A percentile compares a stretch with the other conserved stretches of the same genome.
phyloP scores from a whole-genome alignment of 345 rosid genomes.

The Pugionium dolabratum region DNA sequence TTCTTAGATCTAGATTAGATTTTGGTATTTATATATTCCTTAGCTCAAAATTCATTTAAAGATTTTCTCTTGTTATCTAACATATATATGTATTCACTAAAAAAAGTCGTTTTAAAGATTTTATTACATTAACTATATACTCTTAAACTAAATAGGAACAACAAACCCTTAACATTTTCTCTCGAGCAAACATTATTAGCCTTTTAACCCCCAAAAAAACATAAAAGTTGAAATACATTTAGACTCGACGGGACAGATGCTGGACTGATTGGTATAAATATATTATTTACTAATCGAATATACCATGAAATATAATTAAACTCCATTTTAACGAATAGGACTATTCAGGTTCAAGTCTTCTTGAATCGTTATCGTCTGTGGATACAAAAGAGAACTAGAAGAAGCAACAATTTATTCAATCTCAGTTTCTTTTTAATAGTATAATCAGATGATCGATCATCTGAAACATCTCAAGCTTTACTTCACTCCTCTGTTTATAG shows the following conservation, averaged over 20 bases:
- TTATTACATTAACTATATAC: too few relatives aligned
- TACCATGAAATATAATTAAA: background rate
- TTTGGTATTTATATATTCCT: background rate
- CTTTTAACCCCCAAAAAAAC: background rate
- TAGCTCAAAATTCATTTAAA: background rate
- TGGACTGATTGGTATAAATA: background rate
- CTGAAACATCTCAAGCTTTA: conserved; percentile 6
- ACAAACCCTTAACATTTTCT: background rate
- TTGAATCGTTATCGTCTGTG: conserved; percentile 12
- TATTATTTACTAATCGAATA: background rate
- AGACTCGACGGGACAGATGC: conserved; percentile 4
- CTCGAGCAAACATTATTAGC: background rate
- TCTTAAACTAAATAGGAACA: background rate
- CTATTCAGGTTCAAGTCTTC: conserved; percentile 6
- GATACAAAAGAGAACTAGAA: conserved; percentile 15
- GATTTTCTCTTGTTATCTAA: too few relatives aligned
- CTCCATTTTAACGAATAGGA: background rate
- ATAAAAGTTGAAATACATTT: background rate
- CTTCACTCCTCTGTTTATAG: conserved; percentile 19
- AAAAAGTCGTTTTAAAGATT: too few relatives aligned
- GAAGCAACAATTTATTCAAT: conserved; percentile 28
- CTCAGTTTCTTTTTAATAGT: conserved; percentile 27
- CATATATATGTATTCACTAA: too few relatives aligned
- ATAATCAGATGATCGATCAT: conserved; percentile 16
- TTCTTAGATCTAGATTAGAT: conserved; percentile 17